phyloP scores from a whole-genome alignment of 2,329 filamentous ascomycete genomes.

The Diaporthe sp. region DNA sequence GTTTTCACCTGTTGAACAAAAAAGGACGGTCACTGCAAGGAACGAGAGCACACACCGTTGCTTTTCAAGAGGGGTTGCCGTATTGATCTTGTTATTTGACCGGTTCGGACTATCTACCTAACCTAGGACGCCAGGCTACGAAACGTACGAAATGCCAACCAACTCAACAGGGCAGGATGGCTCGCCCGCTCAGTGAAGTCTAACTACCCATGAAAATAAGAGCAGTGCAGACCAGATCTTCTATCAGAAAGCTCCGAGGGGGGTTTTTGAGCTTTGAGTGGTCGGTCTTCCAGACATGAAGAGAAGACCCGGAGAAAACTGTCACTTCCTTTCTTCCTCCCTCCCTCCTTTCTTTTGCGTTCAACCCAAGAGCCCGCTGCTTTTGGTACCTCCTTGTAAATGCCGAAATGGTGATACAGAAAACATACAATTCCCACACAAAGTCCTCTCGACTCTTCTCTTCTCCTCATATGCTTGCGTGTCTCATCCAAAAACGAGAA shows the following conservation, averaged over 20 bases:
- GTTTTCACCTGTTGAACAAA: background rate
- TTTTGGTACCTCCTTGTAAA: slow-evolving; percentile 26
- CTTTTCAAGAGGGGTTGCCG: background rate
- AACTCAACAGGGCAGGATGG: background rate
- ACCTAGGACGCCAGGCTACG: slow-evolving; percentile 36
- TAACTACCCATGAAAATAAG: background rate
- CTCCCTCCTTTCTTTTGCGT: background rate
- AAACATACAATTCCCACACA: background rate
- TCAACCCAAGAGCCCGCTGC: slow-evolving; percentile 26
- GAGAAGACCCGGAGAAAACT: background rate
- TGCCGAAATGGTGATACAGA: slow-evolving; percentile 25
- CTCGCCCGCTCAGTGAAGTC: background rate
- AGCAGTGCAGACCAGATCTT: background rate
- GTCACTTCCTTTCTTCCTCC: background rate
- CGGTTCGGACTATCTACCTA: slow-evolving; percentile 32
- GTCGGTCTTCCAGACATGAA: background rate
- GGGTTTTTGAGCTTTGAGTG: background rate
- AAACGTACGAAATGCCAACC: slow-evolving; percentile 14
- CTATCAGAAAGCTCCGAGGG: background rate
- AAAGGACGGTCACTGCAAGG: background rate
- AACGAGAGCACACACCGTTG: background rate
- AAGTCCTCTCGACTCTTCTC: background rate
- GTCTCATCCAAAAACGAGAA: slow-evolving; percentile 3
- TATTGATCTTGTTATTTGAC: slow-evolving; percentile 23
- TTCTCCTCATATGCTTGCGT: slow-evolving; percentile 20